Evolutionary conservation across 2,329 filamentous ascomycete genomes (phyloP).

Genomic region (Fusarium equiseti): DNA sequence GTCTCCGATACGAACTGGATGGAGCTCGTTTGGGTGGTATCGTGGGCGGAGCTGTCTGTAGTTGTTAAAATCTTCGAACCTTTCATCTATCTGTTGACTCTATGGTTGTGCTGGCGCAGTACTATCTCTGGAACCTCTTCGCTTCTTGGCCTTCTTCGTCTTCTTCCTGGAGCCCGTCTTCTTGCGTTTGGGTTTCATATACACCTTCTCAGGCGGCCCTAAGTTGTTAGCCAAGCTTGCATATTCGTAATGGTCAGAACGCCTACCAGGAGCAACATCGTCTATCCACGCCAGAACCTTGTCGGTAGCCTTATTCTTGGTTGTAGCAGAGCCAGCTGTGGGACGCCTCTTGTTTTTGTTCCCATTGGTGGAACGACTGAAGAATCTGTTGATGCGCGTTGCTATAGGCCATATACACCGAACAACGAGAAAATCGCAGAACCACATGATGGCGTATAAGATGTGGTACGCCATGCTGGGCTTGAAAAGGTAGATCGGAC

Average conservation of each 20-base stretch:
- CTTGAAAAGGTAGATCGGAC: not conserved
- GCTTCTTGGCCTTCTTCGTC: not conserved
- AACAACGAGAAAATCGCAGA: not conserved
- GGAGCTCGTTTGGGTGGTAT: not conserved
- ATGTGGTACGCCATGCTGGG: not conserved
- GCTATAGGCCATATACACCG: not conserved
- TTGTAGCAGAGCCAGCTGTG: not conserved
- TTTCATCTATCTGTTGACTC: no score
- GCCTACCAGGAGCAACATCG: not conserved
- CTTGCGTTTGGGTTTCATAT: not conserved
- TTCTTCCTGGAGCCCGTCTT: not conserved
- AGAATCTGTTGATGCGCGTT: not conserved
- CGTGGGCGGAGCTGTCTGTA: fast-evolving
- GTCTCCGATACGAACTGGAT: not conserved
- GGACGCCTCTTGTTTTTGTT: not conserved
- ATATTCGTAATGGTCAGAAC: no score
- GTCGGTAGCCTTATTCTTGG: not conserved
- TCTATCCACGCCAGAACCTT: constrained; percentile 5
- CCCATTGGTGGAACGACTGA: not conserved
- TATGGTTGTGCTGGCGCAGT: not conserved
- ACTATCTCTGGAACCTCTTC: not conserved
- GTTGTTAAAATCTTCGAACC: not conserved
- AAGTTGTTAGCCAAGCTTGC: not conserved
- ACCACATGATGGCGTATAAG: not conserved
- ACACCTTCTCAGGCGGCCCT: not conserved